These are phyloP conservation scores for Beauveria scarabaeidicola DNA, from an alignment of 2,329 filamentous ascomycete species.

Conservation along the genomic window DNA sequence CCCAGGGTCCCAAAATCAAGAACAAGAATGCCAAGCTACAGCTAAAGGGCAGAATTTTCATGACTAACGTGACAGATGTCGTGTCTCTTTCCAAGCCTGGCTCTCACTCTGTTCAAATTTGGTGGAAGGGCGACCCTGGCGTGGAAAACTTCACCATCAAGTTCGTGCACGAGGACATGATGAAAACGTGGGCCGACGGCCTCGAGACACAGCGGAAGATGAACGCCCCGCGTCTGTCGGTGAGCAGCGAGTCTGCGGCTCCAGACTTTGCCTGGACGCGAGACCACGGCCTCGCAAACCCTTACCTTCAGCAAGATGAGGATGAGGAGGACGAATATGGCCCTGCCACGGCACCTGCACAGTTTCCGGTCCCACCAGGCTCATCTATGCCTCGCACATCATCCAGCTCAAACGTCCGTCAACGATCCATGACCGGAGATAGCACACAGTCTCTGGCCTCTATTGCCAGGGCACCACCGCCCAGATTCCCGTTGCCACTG, in stretches of 20 bases:
- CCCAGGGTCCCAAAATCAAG: slow-evolving; percentile 45
- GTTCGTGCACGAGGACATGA: slow-evolving; percentile 81
- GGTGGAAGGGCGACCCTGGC: slow-evolving; percentile 94
- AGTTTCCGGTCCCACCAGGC: slow-evolving; percentile 24
- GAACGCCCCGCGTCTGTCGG: slow-evolving; percentile 40
- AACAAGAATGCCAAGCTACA: slow-evolving; percentile 75
- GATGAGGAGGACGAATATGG: slow-evolving; percentile 52
- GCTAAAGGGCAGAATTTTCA: slow-evolving; percentile 94
- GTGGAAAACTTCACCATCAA: slow-evolving; percentile 96
- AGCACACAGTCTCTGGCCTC: slow-evolving; percentile 51
- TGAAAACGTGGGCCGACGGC: slow-evolving; percentile 84
- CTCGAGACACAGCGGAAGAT: slow-evolving; percentile 69
- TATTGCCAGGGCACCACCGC: slow-evolving; percentile 53
- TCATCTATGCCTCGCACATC: slow-evolving; percentile 32
- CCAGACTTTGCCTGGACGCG: slow-evolving; percentile 77
- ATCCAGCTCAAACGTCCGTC: slow-evolving; percentile 66
- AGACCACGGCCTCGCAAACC: slow-evolving; percentile 67
- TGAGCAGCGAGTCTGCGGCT: slow-evolving; percentile 41
- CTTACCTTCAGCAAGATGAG: slow-evolving; percentile 60
- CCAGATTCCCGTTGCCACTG: slow-evolving; percentile 61
- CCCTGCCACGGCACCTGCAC: slow-evolving; percentile 27
- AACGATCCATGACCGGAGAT: slow-evolving; percentile 67
- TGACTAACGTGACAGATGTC: slow-evolving; percentile 98
- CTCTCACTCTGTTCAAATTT: slow-evolving; percentile 92
- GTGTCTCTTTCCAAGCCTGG: slow-evolving; percentile 79